Percentiles rank a stretch among this genome's conserved stretches.
Evolutionary conservation across 768 basidiomycete species (phyloP).

Genomic region (Cantharellus anzutake): DNA sequence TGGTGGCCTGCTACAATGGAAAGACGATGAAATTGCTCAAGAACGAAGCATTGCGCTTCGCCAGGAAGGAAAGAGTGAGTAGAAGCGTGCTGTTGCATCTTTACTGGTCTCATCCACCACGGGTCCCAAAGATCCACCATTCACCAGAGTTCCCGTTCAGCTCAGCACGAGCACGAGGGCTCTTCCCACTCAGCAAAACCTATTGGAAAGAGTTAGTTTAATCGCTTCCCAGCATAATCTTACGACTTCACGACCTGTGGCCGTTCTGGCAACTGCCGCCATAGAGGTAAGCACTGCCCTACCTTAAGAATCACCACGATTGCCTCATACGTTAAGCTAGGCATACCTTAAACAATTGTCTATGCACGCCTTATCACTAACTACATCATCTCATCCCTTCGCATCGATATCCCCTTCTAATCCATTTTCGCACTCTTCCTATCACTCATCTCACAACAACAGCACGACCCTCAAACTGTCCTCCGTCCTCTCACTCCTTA

Average conservation of each 20-base stretch:
- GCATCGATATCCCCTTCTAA: slow-evolving; percentile 7
- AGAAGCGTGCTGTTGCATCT: neutral
- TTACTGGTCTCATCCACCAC: neutral
- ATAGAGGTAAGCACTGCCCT: slow-evolving; percentile 6
- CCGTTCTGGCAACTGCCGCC: slow-evolving; percentile 4
- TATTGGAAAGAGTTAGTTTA: slow-evolving; percentile 3
- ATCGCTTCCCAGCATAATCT: slow-evolving; percentile 9
- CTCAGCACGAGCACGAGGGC: slow-evolving; percentile 4
- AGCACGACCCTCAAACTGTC: slow-evolving; percentile 1
- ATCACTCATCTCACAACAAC: neutral
- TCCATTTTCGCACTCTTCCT: neutral
- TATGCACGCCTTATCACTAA: slow-evolving; percentile 6
- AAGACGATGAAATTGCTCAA: neutral
- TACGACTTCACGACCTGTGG: slow-evolving; percentile 6
- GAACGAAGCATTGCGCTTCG: slow-evolving; percentile 5
- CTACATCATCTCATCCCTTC: slow-evolving; percentile 6
- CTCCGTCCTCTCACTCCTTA: slow-evolving; percentile 7
- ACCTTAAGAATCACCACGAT: neutral
- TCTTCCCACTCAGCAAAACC: slow-evolving; percentile 6
- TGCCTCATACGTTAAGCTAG: neutral
- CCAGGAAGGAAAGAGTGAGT: slow-evolving; percentile 8
- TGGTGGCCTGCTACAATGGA: neutral
- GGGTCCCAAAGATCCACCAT: slow-evolving; percentile 2
- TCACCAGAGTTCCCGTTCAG: slow-evolving; percentile 4
- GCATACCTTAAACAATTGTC: slow-evolving; percentile 8